Evolutionary conservation across 2,329 filamentous ascomycete species (phyloP), one percentile per base, ranked within the genome.

Genomic region (Exophiala spinifera): DNA sequence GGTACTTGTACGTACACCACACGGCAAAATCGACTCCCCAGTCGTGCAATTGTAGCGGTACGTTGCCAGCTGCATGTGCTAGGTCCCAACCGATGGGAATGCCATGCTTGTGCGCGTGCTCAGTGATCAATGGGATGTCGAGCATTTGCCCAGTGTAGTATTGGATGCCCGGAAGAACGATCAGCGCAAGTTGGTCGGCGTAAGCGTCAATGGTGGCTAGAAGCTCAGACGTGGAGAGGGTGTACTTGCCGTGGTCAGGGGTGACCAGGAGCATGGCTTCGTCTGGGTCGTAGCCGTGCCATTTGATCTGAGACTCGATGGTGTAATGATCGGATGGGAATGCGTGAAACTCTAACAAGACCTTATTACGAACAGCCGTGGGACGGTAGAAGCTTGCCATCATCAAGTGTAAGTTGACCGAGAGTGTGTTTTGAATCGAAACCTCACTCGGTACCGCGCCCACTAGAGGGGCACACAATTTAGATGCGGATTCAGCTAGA

Each of bases 1-100:
- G 81, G 74, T 96, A 96, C 74, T 96, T 96, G 79, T 96, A 96
- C 15, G 86, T 91, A 72, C 91, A 96, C 91, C 91, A 96, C 50
- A 82, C 88, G 14, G 91, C 91, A 65, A 95, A 95, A 69, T 96
- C 91, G 31, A 95, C 89, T 62, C 88, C 80, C 91, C 91, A 96
- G 64, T 92, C 88, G 70, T 95, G 90, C 17, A 96, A 78, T 54
- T 78, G 73, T 15, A 96, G 72, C 37, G 87, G 84, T 1, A 95
- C 88, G 66, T 96, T 96, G 28, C 91, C 91, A 19, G 82, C 88
- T 0, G 89, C 89, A 69, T 95, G 90, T 0, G 90, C 90, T 15
- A 94, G 83, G 67, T 95, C 90, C 90, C 90, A 95, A 20, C 89
- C 89, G 4, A 94, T 83, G 1, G 83, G 70, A 40, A 95, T 82